These are phyloP conservation scores for Veloboletus limbatus DNA, from an alignment of 1,284 basidiomycete genomes.

Conservation along the genomic window DNA sequence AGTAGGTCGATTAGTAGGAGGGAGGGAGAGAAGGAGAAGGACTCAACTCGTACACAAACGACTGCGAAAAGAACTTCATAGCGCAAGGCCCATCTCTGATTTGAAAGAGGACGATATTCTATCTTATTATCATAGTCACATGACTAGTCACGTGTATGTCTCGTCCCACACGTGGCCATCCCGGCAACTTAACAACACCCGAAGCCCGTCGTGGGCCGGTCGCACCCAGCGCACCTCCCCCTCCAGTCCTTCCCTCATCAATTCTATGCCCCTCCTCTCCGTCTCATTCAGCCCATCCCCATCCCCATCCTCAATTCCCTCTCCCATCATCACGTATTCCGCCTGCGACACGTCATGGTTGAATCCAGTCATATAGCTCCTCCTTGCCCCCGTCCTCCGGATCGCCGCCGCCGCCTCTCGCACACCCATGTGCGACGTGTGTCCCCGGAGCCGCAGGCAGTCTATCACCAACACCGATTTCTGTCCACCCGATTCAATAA, in stretches of 20 bases:
- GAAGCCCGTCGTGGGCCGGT: conserved; percentile 69
- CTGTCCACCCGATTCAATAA: conserved; percentile 41
- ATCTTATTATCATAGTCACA: conserved; percentile 11
- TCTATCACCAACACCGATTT: conserved; percentile 66
- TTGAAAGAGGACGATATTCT: too few relatives aligned
- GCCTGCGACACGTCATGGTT: conserved; percentile 67
- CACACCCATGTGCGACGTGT: conserved; percentile 74
- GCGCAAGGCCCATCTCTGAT: too few relatives aligned
- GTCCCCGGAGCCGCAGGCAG: conserved; percentile 58
- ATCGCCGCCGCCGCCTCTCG: conserved; percentile 54
- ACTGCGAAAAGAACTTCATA: conserved; percentile 81
- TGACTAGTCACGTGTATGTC: conserved; percentile 37
- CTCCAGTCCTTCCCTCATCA: conserved; percentile 44
- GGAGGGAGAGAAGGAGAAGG: not conserved
- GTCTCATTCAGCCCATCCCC: conserved; percentile 33
- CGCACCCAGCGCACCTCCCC: conserved; percentile 56
- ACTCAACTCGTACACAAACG: conserved; percentile 77
- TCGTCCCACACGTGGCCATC: conserved; percentile 47
- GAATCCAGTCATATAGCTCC: conserved; percentile 74
- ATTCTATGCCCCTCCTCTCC: conserved; percentile 42
- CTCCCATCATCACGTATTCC: conserved; percentile 59
- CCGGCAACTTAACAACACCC: conserved; percentile 44
- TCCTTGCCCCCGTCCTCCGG: conserved; percentile 49
- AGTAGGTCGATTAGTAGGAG: not conserved
- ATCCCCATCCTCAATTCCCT: conserved; percentile 39